phyloP scores from a whole-genome alignment of 768 basidiomycete species.

The Lactarius hatsudake region DNA sequence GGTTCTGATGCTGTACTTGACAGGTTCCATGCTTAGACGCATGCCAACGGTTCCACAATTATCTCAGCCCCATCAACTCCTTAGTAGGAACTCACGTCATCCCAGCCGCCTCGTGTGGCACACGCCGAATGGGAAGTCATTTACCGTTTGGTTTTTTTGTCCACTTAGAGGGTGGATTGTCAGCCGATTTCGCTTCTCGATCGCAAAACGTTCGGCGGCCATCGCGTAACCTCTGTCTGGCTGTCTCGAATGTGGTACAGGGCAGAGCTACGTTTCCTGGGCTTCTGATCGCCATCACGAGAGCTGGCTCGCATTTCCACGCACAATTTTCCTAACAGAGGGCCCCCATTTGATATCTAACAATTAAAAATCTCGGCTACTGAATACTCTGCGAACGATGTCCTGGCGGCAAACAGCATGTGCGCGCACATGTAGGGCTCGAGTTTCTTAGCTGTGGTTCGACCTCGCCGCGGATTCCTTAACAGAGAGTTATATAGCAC shows the following conservation, averaged over 20 bases:
- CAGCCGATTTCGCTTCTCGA: conserved; percentile 20
- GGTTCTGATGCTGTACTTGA: conserved; percentile 2
- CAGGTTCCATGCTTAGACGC: conserved; percentile 13
- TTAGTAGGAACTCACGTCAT: conserved; percentile 13
- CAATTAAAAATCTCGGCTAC: conserved; percentile 25
- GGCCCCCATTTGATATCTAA: conserved; percentile 9
- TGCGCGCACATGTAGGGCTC: conserved; percentile 14
- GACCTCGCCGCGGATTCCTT: conserved; percentile 8
- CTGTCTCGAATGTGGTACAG: conserved; percentile 16
- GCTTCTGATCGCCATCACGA: conserved; percentile 14
- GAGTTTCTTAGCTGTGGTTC: conserved; percentile 4
- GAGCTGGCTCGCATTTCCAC: conserved; percentile 1
- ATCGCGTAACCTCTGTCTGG: conserved; percentile 10
- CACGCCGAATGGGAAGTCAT: conserved; percentile 22
- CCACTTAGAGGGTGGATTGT: conserved; percentile 5
- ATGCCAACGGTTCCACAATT: conserved; percentile 12
- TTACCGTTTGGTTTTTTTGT: conserved; percentile 14
- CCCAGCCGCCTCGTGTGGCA: conserved; percentile 25
- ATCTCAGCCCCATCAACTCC: conserved; percentile 22
- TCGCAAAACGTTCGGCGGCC: conserved; percentile 7
- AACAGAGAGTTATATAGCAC: conserved; percentile 23
- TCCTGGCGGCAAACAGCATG: conserved; percentile 25
- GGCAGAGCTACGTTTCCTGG: conserved; percentile 15
- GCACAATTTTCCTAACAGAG: conserved; percentile 5
- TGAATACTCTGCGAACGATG: conserved; percentile 18